These are phyloP conservation scores for Hyphodiscus sp. DNA, from an alignment of 2,329 filamentous ascomycete species.

Conservation along the genomic window DNA sequence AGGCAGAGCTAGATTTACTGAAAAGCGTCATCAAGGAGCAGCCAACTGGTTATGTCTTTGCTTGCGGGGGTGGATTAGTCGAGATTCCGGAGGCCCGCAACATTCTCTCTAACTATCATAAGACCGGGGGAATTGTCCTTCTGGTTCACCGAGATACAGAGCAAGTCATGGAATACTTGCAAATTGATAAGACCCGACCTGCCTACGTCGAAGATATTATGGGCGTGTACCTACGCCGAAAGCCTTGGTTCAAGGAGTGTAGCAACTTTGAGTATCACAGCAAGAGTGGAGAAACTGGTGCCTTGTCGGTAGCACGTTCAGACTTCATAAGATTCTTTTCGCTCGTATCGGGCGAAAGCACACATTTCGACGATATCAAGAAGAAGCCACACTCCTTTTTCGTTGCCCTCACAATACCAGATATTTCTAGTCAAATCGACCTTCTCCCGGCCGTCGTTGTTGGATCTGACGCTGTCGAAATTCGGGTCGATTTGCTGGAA, in stretches of 20 bases:
- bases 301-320: conserved; percentile 31
- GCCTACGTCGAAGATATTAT: conserved; percentile 92
- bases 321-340: conserved; percentile 71
- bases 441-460: conserved; percentile 68
- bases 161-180: conserved; percentile 81
- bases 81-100: conserved; percentile 76
- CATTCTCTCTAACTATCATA: conserved; percentile 66
- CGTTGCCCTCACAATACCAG: conserved; percentile 79
- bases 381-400: conserved; percentile 80
- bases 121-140: conserved; percentile 74
- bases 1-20: conserved; percentile 69
- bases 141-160: conserved; percentile 83
- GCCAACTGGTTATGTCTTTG: conserved; percentile 72
- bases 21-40: conserved; percentile 68
- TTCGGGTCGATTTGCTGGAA: conserved; percentile 84
- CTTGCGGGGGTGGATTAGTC: conserved; percentile 89
- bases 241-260: conserved; percentile 85
- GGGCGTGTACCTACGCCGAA: conserved; percentile 81
- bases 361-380: conserved; percentile 49
- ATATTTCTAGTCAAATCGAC: conserved; percentile 56
- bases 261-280: conserved; percentile 94
- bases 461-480: conserved; percentile 86
- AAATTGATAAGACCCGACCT: conserved; percentile 81
- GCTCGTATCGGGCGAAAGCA: conserved; percentile 57
- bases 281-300: conserved; percentile 44